Conservation (phyloP, 2,329 filamentous ascomycete species). For the Ophiostoma pallidulum region DNA sequence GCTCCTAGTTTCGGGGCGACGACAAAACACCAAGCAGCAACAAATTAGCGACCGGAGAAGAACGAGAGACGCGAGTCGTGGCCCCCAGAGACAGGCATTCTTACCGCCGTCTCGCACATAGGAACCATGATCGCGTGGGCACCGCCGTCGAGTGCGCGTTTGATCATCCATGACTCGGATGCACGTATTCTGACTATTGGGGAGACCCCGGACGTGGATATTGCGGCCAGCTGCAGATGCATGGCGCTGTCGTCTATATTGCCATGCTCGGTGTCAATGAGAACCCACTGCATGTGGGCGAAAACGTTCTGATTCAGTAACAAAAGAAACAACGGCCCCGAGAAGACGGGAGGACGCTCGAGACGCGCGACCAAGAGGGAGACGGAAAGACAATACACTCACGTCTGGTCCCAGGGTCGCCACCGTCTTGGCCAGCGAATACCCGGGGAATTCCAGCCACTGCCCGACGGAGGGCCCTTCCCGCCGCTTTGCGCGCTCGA, state of each 20-base stretch:
- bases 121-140: conserved; percentile 43
- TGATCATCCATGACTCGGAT: conserved; percentile 35
- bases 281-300: conserved; percentile 7
- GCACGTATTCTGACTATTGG: conserved; percentile 30
- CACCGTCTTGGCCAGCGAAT: conserved; percentile 23
- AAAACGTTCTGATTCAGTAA: conserved; percentile 3
- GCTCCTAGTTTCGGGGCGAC: too few species aligned
- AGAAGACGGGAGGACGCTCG: too few species aligned
- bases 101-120: conserved; percentile 35
- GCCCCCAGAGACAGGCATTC: neutral
- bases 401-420: conserved; percentile 24
- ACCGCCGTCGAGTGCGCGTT: conserved; percentile 39
- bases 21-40: too few species aligned
- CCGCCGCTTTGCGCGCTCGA: conserved; percentile 22
- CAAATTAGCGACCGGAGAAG: too few species aligned
- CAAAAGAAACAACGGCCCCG: too few species aligned
- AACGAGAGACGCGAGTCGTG: too few species aligned
- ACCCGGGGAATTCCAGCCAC: conserved; percentile 26
- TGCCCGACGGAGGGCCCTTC: conserved; percentile 24
- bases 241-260: conserved; percentile 42
- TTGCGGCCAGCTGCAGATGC: conserved; percentile 44
- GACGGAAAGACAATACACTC: conserved; percentile 7
- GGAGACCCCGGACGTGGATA: conserved; percentile 36
- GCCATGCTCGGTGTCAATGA: conserved; percentile 44
- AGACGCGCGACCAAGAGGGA: too few species aligned